Percentiles rank a stretch among this genome's conserved stretches.
Conservation (phyloP, 2,329 filamentous ascomycete species). For the Sclerotinia sclerotiorum region DNA sequence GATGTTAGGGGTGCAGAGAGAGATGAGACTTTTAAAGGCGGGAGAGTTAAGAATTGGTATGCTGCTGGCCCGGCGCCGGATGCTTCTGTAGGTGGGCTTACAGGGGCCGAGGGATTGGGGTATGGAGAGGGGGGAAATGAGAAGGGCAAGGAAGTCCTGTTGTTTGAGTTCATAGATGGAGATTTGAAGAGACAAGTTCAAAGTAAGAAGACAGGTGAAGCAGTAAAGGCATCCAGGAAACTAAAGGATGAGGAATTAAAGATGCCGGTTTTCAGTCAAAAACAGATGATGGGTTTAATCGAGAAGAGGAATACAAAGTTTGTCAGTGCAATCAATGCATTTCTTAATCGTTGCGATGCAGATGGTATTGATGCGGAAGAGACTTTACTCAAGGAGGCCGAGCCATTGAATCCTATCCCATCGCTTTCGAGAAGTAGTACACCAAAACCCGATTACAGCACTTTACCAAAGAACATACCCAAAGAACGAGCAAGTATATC, state of each 20-base stretch:
- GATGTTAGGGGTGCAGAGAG: conserved; percentile 68
- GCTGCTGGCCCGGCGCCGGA: conserved; percentile 53
- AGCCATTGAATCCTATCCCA: conserved; percentile 62
- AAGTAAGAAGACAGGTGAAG: conserved; percentile 70
- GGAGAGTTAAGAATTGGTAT: conserved; percentile 52
- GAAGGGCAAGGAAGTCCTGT: conserved; percentile 65
- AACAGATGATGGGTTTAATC: conserved; percentile 85
- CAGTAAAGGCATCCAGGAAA: conserved; percentile 64
- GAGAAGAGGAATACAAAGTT: conserved; percentile 89
- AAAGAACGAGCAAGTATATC: conserved; percentile 75
- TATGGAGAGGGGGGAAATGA: conserved; percentile 40
- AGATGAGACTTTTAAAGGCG: conserved; percentile 63
- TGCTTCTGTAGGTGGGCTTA: conserved; percentile 56
- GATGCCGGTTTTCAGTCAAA: conserved; percentile 90
- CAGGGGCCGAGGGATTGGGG: conserved; percentile 48
- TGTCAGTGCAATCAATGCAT: conserved; percentile 69
- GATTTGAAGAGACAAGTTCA: conserved; percentile 81
- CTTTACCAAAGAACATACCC: conserved; percentile 71
- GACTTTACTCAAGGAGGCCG: conserved; percentile 57
- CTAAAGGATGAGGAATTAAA: conserved; percentile 77
- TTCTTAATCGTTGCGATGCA: conserved; percentile 70
- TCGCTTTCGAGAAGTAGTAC: conserved; percentile 46
- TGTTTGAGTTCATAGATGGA: conserved; percentile 91
- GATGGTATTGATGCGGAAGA: conserved; percentile 66
- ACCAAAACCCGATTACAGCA: conserved; percentile 43